Conservation (phyloP, 2,329 filamentous ascomycete genomes). For the Sporothrix protearum region DNA sequence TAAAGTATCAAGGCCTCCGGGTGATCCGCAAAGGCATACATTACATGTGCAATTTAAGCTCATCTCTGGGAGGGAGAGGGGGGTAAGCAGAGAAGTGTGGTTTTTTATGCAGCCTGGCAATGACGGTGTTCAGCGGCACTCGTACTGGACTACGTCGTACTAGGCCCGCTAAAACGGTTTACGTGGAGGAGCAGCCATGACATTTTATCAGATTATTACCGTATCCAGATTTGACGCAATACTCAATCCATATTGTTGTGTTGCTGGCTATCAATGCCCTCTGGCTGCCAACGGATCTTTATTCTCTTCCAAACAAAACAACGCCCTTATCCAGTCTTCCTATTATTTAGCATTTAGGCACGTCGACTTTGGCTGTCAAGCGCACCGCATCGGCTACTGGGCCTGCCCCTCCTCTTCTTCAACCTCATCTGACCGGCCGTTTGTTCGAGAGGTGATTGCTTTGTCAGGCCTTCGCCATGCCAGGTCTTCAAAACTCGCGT, state of each 20-base stretch:
- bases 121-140: not conserved
- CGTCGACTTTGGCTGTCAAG: not conserved
- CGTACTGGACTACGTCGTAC: not conserved
- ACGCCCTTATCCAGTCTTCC: not conserved
- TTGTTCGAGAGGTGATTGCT: not conserved
- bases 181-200: not conserved
- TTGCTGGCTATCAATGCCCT: not conserved
- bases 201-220: not conserved
- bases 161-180: not conserved
- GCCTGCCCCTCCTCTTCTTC: not conserved
- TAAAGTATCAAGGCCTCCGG: too few relatives aligned
- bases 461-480: conserved; percentile 13
- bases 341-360: not conserved
- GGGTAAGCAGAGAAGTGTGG: too few relatives aligned
- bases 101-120: not conserved
- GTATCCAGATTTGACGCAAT: not conserved
- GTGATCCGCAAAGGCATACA: too few relatives aligned
- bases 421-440: not conserved
- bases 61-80: too few relatives aligned
- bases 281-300: not conserved
- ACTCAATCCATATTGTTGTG: not conserved
- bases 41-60: too few relatives aligned
- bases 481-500: conserved; percentile 25
- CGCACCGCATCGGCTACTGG: not conserved
- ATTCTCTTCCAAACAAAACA: not conserved